These are phyloP conservation scores for Globisporangium heterothallicum DNA, from an alignment of 352 stramenopile genomes.

Conservation along the genomic window DNA sequence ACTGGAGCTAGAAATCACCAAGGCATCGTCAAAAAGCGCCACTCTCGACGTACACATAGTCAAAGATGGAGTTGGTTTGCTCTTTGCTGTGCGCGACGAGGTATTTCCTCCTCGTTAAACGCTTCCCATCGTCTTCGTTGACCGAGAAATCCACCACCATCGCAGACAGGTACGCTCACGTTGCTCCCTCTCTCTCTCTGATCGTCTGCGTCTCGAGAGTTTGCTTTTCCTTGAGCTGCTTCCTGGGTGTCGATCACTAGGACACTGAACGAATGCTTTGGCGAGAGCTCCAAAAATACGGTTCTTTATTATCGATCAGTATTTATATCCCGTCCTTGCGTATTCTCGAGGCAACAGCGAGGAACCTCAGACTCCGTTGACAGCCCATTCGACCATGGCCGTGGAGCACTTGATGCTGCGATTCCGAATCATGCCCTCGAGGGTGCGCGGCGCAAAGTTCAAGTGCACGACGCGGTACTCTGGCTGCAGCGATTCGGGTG, in stretches of 20 bases:
- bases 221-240: too few species aligned
- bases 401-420: slow-evolving; percentile 73
- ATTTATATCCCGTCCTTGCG: too few species aligned
- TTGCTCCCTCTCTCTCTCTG: too few species aligned
- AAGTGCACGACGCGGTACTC: slow-evolving; percentile 74
- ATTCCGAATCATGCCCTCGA: slow-evolving; percentile 72
- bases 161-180: slow-evolving; percentile 3
- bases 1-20: not conserved
- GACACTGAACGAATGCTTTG: too few species aligned
- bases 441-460: slow-evolving; percentile 61
- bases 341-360: not conserved
- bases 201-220: too few species aligned
- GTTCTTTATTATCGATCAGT: too few species aligned
- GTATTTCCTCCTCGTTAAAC: slow-evolving; percentile 23
- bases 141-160: slow-evolving; percentile 7
- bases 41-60: slow-evolving; percentile 52
- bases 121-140: slow-evolving; percentile 5
- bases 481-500: slow-evolving; percentile 44
- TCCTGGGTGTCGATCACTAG: too few species aligned
- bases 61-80: slow-evolving; percentile 44
- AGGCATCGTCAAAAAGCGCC: not conserved
- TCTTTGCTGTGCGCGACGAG: slow-evolving; percentile 20
- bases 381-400: slow-evolving; percentile 65
- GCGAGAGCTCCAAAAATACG: slow-evolving; percentile 1
- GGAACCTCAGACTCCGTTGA: slow-evolving; percentile 35